Base-by-base conservation (phyloP, 2,329 filamentous ascomycete species). In the Phialophora expanda region DNA sequence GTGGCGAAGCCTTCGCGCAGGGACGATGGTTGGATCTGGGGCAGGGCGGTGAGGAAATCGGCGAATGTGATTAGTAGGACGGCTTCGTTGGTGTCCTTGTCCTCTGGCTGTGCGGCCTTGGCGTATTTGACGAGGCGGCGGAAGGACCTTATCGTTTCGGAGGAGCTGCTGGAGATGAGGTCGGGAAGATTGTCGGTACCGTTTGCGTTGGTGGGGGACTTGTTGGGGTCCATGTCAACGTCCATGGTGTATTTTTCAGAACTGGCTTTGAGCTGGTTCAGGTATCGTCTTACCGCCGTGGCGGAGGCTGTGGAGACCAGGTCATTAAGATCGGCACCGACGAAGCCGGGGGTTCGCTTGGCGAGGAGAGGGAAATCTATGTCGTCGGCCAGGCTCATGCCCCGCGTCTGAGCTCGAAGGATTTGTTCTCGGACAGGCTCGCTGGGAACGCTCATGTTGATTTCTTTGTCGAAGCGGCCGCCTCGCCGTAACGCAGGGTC, bases 1-100 rank as follows among this genome's bases (percentile, higher is more conserved):
- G 92, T 95, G 12, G 92, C 93, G 78, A 99, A 99, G 55, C 95
- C 95, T 79, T 99, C 94, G 57, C 93, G 89, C 76, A 94, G 93
- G 5, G 90, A 90, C 1, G 92, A 94, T 28, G 93, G 87, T 75
- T 92, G 86, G 68, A 97, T 86, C 65, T 86, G 86, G 9, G 90
- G 87, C 2, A 97, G 84, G 2, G 93, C 93, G 1, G 83, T 81
- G 26, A 89, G 81, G 77, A 98, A 95, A 69, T 96, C 79, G 76
- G 82, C 78, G 81, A 90, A 88, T 1, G 84, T 85, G 53, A 91
- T 86, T 0, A 81, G 79, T 12, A 87, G 80, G 12, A 81, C 75
- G 66, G 86, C 46, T 7, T 62, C 60, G 44, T 50, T 51, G 53
- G 24, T 59, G 58, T 34, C 32, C 11, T 50, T 46, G 53, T n/a